phyloP scores from a whole-genome alignment of 164 flowering plant genomes.

The Aristolochia californica region DNA sequence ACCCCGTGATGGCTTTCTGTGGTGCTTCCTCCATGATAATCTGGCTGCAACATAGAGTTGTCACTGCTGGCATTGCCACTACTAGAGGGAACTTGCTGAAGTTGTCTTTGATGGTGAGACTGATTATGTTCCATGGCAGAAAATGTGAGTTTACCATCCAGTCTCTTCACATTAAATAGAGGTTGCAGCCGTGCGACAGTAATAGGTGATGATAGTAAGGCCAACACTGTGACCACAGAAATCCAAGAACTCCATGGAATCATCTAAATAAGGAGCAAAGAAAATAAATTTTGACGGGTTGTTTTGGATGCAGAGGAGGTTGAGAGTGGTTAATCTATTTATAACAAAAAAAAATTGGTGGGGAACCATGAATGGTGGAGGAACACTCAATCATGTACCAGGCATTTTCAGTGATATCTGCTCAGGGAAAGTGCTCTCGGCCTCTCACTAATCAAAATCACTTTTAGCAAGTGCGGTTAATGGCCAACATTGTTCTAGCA shows the following conservation, averaged over 20 bases:
- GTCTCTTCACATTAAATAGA: background rate
- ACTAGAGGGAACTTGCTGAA: background rate
- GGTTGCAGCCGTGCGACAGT: background rate
- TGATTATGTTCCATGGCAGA: background rate
- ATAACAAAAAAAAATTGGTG: background rate
- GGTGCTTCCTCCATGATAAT: background rate
- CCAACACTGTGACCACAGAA: background rate
- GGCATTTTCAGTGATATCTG: background rate
- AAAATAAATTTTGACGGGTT: background rate
- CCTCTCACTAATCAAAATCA: background rate
- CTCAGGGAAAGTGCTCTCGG: background rate
- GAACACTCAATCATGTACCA: background rate
- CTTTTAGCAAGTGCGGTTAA: background rate
- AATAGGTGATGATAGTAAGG: background rate
- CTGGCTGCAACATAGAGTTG: background rate
- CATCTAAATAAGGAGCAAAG: background rate
- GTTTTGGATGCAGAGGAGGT: background rate
- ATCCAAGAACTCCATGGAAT: background rate
- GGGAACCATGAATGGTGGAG: background rate
- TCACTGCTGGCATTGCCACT: background rate
- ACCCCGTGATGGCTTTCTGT: constrained; percentile 2
- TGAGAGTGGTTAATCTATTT: background rate
- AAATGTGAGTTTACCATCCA: background rate
- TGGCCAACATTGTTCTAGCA: too few species aligned
- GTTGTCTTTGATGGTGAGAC: background rate